phyloP scores from a whole-genome alignment of 768 basidiomycete species.

The Lactarius akahatsu region DNA sequence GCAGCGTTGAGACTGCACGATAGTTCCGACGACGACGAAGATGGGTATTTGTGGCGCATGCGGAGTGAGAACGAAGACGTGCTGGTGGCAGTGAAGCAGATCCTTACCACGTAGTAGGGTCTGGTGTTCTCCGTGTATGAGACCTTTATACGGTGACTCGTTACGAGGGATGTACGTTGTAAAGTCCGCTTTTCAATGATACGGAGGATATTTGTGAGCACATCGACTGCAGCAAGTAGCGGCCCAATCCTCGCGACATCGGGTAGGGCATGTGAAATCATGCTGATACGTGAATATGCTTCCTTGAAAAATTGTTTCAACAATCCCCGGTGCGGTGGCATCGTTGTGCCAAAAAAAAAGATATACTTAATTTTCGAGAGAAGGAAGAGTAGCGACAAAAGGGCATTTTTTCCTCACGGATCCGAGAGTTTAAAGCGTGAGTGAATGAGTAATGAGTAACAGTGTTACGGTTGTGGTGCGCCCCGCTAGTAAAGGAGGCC shows the following conservation, averaged over 20 bases:
- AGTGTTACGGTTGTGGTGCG: constrained; percentile 38
- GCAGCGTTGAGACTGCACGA: constrained; percentile 58
- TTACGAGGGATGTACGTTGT: neutral
- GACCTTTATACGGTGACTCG: neutral
- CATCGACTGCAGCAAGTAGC: too few relatives aligned
- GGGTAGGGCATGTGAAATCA: neutral
- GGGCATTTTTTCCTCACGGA: too few relatives aligned
- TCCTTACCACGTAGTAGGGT: constrained; percentile 36
- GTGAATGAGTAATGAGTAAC: constrained; percentile 36
- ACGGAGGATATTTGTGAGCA: neutral
- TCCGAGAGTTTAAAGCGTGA: constrained; percentile 18
- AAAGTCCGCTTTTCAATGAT: neutral
- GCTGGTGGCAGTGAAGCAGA: constrained; percentile 45
- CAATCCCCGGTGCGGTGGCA: neutral
- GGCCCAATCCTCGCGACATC: neutral
- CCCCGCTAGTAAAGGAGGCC: too few relatives aligned
- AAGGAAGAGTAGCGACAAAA: too few relatives aligned
- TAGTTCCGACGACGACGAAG: constrained; percentile 50
- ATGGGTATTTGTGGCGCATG: constrained; percentile 70
- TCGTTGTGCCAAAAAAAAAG: neutral
- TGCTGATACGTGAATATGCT: neutral
- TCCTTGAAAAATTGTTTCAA: too few relatives aligned
- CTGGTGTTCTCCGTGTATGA: neutral
- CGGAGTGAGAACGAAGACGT: constrained; percentile 51
- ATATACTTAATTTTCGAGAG: too few relatives aligned